Evolutionary conservation across 1,284 basidiomycete species (phyloP).

Genomic region (Trichosporon inkin): DNA sequence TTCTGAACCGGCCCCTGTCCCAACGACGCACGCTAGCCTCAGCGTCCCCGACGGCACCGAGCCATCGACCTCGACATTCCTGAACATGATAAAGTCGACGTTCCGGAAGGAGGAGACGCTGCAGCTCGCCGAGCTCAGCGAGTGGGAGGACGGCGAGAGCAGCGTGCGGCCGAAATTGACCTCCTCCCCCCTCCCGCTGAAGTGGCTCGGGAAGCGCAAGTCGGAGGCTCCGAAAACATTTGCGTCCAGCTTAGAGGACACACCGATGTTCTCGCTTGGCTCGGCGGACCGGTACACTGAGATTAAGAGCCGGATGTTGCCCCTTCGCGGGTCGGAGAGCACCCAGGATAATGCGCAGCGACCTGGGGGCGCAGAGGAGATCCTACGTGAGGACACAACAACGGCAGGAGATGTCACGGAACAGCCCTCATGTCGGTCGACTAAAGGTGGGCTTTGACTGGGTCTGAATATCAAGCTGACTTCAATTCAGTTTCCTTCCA

Average conservation of each 20-base stretch:
- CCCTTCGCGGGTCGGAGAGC: neutral
- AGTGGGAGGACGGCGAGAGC: slow-evolving; percentile 1
- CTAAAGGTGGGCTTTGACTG: neutral
- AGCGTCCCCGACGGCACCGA: neutral
- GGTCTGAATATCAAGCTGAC: neutral
- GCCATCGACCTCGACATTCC: neutral
- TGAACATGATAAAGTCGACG: slow-evolving; percentile 4
- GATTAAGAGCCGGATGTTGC: neutral
- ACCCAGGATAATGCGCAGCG: neutral
- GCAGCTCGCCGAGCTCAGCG: neutral
- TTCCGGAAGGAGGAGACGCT: slow-evolving; percentile 1
- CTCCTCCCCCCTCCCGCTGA: neutral
- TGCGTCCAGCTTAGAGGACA: slow-evolving; percentile 3
- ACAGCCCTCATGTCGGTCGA: neutral
- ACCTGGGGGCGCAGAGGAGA: neutral
- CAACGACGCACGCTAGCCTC: neutral
- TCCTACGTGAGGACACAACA: neutral
- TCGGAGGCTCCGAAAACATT: neutral
- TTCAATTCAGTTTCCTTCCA: slow-evolving; percentile 14
- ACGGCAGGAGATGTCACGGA: neutral
- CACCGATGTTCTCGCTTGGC: neutral
- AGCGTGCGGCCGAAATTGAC: neutral
- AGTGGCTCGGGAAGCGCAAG: neutral
- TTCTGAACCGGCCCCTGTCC: neutral
- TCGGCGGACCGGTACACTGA: neutral